Evolutionary conservation across 2,329 filamentous ascomycete species (phyloP), one percentile per base, ranked within the genome.

Genomic region (Talaromyces marneffei): DNA sequence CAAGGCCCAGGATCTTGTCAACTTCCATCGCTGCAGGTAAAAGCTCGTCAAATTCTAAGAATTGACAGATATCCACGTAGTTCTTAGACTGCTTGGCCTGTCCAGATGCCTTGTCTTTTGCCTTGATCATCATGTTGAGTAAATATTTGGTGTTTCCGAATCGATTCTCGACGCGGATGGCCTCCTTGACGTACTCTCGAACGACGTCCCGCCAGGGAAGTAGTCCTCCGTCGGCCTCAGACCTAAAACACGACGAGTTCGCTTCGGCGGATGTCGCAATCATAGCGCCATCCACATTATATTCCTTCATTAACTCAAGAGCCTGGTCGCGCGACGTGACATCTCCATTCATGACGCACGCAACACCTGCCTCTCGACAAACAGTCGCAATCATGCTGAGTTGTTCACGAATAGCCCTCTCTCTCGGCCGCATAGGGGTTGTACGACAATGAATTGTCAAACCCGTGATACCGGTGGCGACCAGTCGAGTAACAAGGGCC

Each of bases 391-490:
- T 83, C 90, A 96, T 96, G 62, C 83, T 83, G 63, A 99, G 80
- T 75, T 97, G 92, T 25, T 87, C 87, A 18, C 94, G 85, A 62
- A 97, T 91, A 2, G 93, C 94, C 25, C 86, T 83, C 76, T 97
- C 92, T 53, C 92, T 82, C 1, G 93, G 92, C 39, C 94, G 85
- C 94, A 99, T 99, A 1, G 92, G 91, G 5, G 92, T 93, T 0
- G 94, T 99, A 25, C 94, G 90, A 77, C 94, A 99, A 78, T 99
- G 94, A 0, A 99, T 85, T 0, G 94, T 97, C 65, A 99, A 79
- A 0, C 90, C 92, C 2, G 88, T 94, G 72, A 99, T 97, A 1
- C 94, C 94, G 0, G 94, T 99, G 56, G 82, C 83, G 66, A 90
- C 90, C 2, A 99, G 85, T 61, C 85, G 82, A 57, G 87, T 82